A percentile compares a stretch with the other conserved stretches of the same genome.
phyloP scores from a whole-genome alignment of 225 moss, liverwort and hornwort species.

The Pseudoscleropodium purum region DNA sequence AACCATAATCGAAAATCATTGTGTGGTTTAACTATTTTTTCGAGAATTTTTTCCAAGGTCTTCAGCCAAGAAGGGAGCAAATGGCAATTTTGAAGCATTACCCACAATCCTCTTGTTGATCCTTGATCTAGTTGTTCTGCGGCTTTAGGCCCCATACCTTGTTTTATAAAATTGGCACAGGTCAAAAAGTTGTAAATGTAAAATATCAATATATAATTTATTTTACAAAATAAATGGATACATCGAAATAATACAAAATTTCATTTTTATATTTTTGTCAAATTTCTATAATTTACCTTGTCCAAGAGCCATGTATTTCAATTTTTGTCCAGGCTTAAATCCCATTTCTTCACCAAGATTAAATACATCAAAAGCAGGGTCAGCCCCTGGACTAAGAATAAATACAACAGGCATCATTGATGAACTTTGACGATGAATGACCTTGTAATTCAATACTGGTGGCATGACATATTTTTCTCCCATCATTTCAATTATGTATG shows the following conservation, averaged over 20 bases:
- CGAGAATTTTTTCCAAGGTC: constrained; percentile 75
- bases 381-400: constrained; percentile 86
- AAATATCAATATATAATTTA: neutral
- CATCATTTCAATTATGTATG: constrained; percentile 82
- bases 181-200: neutral
- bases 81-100: constrained; percentile 97
- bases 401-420: constrained; percentile 80
- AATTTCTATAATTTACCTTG: constrained; percentile 23
- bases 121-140: constrained; percentile 75
- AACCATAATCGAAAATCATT: constrained; percentile 81
- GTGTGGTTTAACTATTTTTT: constrained; percentile 78
- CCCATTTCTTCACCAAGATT: constrained; percentile 85
- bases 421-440: constrained; percentile 76
- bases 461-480: constrained; percentile 83
- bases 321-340: constrained; percentile 74
- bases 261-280: too few relatives aligned
- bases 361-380: constrained; percentile 96
- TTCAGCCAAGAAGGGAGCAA: constrained; percentile 91
- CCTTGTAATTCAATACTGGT: constrained; percentile 69
- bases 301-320: constrained; percentile 94
- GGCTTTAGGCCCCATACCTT: constrained; percentile 87
- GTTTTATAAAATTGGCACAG: neutral
- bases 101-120: constrained; percentile 68
- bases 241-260: neutral
- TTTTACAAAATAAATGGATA: neutral